Percentiles rank a stretch among this genome's conserved stretches.
Conservation (phyloP, 495 filamentous ascomycete genomes). For the Tuber magnatum region DNA sequence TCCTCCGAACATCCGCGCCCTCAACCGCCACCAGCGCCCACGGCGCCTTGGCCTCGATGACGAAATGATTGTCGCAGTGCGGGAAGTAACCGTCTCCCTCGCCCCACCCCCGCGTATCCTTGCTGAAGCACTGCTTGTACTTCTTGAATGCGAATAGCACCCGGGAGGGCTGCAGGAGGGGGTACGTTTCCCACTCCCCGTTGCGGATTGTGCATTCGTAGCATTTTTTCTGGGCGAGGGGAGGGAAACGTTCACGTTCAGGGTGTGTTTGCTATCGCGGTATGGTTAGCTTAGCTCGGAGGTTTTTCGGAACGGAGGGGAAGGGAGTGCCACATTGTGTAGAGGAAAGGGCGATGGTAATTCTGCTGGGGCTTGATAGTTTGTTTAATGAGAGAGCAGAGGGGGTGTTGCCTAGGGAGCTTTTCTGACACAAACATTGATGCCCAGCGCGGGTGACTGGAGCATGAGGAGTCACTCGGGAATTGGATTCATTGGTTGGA, state of each 20-base stretch:
- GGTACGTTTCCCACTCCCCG: constrained; percentile 67
- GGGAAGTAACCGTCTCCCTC: constrained; percentile 98
- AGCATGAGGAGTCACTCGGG: no score
- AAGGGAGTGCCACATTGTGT: no score
- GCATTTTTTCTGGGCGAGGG: constrained; percentile 93
- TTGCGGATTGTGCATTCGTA: constrained; percentile 98
- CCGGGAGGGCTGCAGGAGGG: constrained; percentile 65
- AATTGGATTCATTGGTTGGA: no score
- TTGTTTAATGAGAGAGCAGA: no score
- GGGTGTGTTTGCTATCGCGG: constrained; percentile 71
- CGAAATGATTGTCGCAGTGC: constrained; percentile 98
- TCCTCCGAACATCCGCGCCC: constrained; percentile 78
- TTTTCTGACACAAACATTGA: no score
- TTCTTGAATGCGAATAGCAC: constrained; percentile 98
- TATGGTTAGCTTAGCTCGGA: no score
- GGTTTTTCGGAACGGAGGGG: no score
- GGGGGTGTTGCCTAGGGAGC: no score
- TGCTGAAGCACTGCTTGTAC: constrained; percentile 95
- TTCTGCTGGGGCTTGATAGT: no score
- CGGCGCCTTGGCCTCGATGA: constrained; percentile 79
- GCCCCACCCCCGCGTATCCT: constrained; percentile 85
- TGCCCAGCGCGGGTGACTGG: no score
- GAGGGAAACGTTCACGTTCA: constrained; percentile 96
- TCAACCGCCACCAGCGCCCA: constrained; percentile 74
- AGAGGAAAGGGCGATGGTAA: no score